A percentile compares a stretch with the other conserved stretches of the same genome.
phyloP scores from a whole-genome alignment of 257 asterid genomes.

The Nyctanthes arbortristis region DNA sequence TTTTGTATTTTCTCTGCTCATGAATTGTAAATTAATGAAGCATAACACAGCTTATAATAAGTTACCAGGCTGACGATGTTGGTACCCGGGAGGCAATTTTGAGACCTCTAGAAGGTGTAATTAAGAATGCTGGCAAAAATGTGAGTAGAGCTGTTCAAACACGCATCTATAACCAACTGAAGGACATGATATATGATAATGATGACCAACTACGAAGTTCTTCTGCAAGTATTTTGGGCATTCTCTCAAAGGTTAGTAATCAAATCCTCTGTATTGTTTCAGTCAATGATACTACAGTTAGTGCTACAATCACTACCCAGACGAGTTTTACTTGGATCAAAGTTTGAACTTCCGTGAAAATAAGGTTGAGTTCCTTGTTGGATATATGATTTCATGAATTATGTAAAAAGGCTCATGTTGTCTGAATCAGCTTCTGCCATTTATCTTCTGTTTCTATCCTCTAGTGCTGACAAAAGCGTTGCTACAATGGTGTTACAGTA shows the following conservation, averaged over 20 bases:
- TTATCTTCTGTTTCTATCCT: neutral
- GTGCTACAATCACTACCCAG: constrained; percentile 13
- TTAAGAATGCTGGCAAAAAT: constrained; percentile 90
- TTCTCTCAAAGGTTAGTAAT: constrained; percentile 67
- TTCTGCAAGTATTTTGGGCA: constrained; percentile 79
- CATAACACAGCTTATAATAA: constrained; percentile 25
- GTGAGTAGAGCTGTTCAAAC: constrained; percentile 63
- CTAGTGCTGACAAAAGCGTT: constrained; percentile 10
- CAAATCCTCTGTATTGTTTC: constrained; percentile 9
- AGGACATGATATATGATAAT: constrained; percentile 69
- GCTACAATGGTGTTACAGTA: constrained; percentile 48
- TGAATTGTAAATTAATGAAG: constrained; percentile 1
- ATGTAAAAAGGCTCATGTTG: neutral
- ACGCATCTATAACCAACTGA: constrained; percentile 66
- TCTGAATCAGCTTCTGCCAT: neutral
- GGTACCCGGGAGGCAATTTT: constrained; percentile 84
- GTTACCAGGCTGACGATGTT: constrained; percentile 66
- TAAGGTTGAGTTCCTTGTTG: constrained; percentile 15
- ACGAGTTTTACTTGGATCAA: neutral
- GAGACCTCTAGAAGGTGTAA: constrained; percentile 91
- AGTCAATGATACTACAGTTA: neutral
- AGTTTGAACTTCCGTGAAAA: neutral
- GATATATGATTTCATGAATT: neutral
- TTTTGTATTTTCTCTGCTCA: constrained; percentile 15
- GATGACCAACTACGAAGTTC: constrained; percentile 81